phyloP scores from a whole-genome alignment of 179 eudicot genomes.

The Carnegiea gigantea region DNA sequence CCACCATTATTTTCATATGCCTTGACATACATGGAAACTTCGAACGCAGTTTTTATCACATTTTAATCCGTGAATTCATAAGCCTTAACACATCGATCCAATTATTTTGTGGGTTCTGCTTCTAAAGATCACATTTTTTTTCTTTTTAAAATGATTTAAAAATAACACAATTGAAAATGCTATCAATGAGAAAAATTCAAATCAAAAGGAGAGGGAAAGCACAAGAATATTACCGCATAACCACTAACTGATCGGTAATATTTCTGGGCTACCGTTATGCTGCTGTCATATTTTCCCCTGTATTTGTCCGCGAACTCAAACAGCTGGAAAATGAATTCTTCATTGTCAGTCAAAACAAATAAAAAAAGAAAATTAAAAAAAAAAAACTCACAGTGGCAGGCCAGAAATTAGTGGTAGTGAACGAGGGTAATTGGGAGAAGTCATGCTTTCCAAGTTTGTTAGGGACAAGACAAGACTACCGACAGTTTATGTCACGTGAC shows the following conservation, averaged over 20 bases:
- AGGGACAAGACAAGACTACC: slow-evolving; percentile 25
- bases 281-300: slow-evolving; percentile 98
- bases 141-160: too few relatives aligned
- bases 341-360: background rate
- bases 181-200: background rate
- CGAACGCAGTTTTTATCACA: too few relatives aligned
- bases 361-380: background rate
- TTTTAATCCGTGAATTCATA: too few relatives aligned
- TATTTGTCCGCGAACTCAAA: slow-evolving; percentile 91
- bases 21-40: too few relatives aligned
- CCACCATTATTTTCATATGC: too few relatives aligned
- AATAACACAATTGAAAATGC: too few relatives aligned
- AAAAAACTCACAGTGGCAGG: background rate
- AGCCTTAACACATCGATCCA: too few relatives aligned
- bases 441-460: background rate
- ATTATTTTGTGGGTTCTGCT: too few relatives aligned
- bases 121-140: too few relatives aligned
- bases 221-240: slow-evolving; percentile 59
- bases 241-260: slow-evolving; percentile 97
- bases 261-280: slow-evolving; percentile 82
- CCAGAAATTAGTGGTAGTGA: background rate
- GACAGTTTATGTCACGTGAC: slow-evolving; percentile 52
- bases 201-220: background rate
- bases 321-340: slow-evolving; percentile 44
- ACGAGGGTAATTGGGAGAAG: slow-evolving; percentile 5